Evolutionary conservation across 257 asterid genomes (phyloP).

Genomic region (Fraxinus quadrangulata): DNA sequence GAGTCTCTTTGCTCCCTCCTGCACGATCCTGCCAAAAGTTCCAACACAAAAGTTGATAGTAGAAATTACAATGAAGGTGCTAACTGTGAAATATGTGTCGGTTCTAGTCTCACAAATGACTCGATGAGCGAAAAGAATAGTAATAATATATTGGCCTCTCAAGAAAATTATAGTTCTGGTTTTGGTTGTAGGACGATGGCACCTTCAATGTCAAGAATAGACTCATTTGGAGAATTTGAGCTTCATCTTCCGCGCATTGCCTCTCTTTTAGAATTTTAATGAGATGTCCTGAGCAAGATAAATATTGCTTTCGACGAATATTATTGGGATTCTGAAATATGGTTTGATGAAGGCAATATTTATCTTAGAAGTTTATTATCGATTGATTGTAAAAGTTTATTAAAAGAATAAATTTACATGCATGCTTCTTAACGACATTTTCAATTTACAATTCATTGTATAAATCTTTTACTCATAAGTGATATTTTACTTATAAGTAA

Average conservation of each 20-base stretch:
- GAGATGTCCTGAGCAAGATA: conserved; percentile 40
- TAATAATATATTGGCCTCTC: conserved; percentile 20
- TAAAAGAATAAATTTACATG: too few species aligned
- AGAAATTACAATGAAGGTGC: conserved; percentile 34
- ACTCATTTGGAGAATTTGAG: conserved; percentile 67
- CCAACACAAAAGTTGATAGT: conserved; percentile 36
- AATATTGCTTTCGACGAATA: neutral
- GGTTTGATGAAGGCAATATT: conserved; percentile 37
- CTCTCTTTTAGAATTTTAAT: conserved; percentile 52
- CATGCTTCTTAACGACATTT: too few species aligned
- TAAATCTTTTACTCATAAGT: too few species aligned
- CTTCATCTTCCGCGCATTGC: conserved; percentile 72
- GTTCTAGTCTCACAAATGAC: conserved; percentile 27
- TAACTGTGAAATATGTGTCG: conserved; percentile 31
- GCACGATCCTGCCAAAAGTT: conserved; percentile 47
- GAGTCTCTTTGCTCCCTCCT: conserved; percentile 70
- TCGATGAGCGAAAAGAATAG: conserved; percentile 23
- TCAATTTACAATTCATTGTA: too few species aligned
- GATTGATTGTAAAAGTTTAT: too few species aligned
- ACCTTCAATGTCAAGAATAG: conserved; percentile 53
- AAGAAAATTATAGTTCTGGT: conserved; percentile 28
- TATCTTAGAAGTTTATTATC: too few species aligned
- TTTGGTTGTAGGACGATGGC: conserved; percentile 4
- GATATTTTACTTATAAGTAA: too few species aligned
- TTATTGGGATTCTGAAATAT: conserved; percentile 50